A percentile compares a stretch with the other conserved stretches of the same genome.
phyloP scores from a whole-genome alignment of 139 green algal species.

The Ulvella scutata region DNA sequence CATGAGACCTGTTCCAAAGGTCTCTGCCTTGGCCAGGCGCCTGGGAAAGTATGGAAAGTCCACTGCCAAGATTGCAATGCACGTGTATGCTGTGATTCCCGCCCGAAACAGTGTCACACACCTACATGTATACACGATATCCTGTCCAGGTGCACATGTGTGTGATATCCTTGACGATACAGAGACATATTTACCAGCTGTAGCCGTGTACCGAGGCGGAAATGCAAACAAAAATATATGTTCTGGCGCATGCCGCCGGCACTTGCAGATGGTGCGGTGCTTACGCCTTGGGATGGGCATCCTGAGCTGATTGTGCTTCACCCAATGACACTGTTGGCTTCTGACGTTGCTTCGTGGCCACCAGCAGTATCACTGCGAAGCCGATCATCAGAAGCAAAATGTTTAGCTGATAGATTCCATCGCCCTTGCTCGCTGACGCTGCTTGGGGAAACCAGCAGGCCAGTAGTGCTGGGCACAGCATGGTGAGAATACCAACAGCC shows the following conservation, averaged over 20 bases:
- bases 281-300: neutral
- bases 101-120: conserved; percentile 43
- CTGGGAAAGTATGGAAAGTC: conserved; percentile 75
- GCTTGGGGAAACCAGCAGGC: too few relatives aligned
- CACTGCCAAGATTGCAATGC: conserved; percentile 71
- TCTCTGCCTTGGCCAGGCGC: conserved; percentile 60
- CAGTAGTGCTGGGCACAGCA: too few relatives aligned
- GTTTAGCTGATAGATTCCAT: too few relatives aligned
- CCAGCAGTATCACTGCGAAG: too few relatives aligned
- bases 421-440: too few relatives aligned
- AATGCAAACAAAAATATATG: neutral
- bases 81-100: conserved; percentile 56
- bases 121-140: conserved; percentile 3
- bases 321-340: neutral
- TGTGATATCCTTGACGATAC: neutral
- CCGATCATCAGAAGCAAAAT: too few relatives aligned
- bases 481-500: neutral
- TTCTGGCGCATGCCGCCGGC: neutral
- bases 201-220: neutral
- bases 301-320: too few relatives aligned
- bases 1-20: conserved; percentile 69
- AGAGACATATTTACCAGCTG: neutral
- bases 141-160: neutral
- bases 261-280: neutral
- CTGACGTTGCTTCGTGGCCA: too few relatives aligned